Base-by-base conservation (phyloP, 2,329 filamentous ascomycete genomes). In the Epichloe scottii region DNA sequence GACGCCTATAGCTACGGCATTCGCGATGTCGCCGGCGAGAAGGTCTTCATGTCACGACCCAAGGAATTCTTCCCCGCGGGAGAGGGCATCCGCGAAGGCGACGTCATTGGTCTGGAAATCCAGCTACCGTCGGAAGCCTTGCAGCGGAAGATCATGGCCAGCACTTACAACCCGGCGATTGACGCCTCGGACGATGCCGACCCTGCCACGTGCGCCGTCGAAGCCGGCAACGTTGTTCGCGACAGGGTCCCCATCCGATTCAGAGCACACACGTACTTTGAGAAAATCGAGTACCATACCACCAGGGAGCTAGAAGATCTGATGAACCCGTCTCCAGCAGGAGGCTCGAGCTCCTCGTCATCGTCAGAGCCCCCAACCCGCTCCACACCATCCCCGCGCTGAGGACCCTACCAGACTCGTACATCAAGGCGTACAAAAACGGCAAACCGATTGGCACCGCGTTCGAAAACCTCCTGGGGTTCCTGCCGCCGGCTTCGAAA, bases 181-280 rank as follows among this genome's bases (percentile, higher is more conserved):
- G 90, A 96, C 61, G 64, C 79, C 1, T 69, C 75, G 40, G 78
- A 83, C 56, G 80, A 83, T 15, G 15, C 12, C 15, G 33, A 35
- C 33, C 33, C 26, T 19, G 33, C 26, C 33, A n/a, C 12, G 17
- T 64, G 72, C 3, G 73, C 77, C 0, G 74, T 77, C n/a, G 76
- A 79, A 54, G 78, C 78, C 0, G 71, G 81, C 15, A 93, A 97
- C 65, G 86, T 97, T 55, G 87, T 98, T 53, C 88, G 94, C 55
- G 94, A 98, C 66, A 87, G 93, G 46, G 89, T 96, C 43, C 90
- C 93, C 1, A 95, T 97, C 57, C 83, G 90, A 10, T 94, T 95
- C 73, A 96, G 95, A 67, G 82, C 85, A 41, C 89, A 94, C 65
- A 85, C 90, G 49, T 95, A 94, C 70, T 96, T 95, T 66, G 91